Percentiles rank a stretch among this genome's conserved stretches.
phyloP scores from a whole-genome alignment of 1,284 basidiomycete genomes.

The Athelia sp. region DNA sequence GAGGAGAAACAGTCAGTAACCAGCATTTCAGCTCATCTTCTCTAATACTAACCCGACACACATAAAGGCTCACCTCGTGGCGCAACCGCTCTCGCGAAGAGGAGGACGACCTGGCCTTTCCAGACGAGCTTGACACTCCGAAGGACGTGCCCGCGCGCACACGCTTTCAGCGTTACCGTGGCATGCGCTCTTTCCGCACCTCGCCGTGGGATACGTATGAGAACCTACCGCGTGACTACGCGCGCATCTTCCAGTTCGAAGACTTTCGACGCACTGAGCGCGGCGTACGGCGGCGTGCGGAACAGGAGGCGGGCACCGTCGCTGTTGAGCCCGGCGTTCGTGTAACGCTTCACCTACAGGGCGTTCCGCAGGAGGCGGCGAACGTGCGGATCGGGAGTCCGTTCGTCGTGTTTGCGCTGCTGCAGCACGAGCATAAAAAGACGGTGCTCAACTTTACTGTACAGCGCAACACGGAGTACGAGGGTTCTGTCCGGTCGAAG shows the following conservation, averaged over 20 bases:
- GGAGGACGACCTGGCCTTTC: conserved; percentile 81
- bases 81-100: conserved; percentile 64
- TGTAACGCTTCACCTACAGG: conserved; percentile 69
- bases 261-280: conserved; percentile 87
- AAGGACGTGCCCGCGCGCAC: conserved; percentile 78
- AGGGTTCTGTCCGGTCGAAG: conserved; percentile 87
- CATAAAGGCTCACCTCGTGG: conserved; percentile 72
- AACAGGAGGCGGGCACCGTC: conserved; percentile 53
- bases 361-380: conserved; percentile 59
- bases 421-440: conserved; percentile 96
- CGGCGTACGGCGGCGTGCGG: conserved; percentile 62
- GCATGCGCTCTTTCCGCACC: conserved; percentile 89
- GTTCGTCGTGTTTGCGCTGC: conserved; percentile 76
- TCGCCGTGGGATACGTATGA: conserved; percentile 98
- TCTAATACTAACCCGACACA: conserved; percentile 1
- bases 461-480: conserved; percentile 94
- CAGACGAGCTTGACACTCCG: conserved; percentile 98
- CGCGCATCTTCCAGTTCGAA: conserved; percentile 95
- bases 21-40: conserved; percentile 3
- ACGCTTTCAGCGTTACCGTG: conserved; percentile 93
- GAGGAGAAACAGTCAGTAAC: conserved; percentile 74
- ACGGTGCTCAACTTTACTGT: conserved; percentile 92
- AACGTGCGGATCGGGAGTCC: conserved; percentile 39
- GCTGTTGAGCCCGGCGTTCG: conserved; percentile 83
- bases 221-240: conserved; percentile 92